Evolutionary conservation across 805 yeast species (phyloP).

Genomic region (Metschnikowia aberdeeniae): DNA sequence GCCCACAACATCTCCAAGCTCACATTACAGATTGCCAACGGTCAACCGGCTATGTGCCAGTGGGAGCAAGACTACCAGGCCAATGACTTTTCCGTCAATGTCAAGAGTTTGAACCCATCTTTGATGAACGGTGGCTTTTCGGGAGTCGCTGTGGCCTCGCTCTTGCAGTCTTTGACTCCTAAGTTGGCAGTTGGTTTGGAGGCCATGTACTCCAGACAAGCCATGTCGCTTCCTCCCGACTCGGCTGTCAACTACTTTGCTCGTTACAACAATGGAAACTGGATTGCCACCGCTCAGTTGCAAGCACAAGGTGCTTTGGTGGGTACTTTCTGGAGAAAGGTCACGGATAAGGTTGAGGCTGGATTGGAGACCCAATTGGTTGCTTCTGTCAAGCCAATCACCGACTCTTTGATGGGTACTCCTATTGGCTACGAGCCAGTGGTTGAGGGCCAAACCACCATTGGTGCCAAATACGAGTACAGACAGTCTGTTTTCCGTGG

Average conservation of each 20-base stretch:
- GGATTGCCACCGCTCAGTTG: conserved; percentile 92
- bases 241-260: conserved; percentile 86
- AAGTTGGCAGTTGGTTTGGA: conserved; percentile 86
- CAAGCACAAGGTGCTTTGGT: conserved; percentile 88
- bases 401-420: conserved; percentile 69
- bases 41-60: conserved; percentile 92
- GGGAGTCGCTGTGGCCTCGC: conserved; percentile 90
- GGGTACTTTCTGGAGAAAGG: conserved; percentile 91
- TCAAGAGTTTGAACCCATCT: conserved; percentile 89
- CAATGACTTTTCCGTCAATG: conserved; percentile 78
- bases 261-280: conserved; percentile 81
- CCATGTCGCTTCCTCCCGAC: conserved; percentile 70
- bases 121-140: conserved; percentile 68
- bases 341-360: conserved; percentile 90
- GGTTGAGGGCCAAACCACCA: conserved; percentile 85
- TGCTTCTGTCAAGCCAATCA: conserved; percentile 70
- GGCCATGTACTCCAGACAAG: conserved; percentile 79
- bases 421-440: conserved; percentile 81
- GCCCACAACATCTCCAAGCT: conserved; percentile 73
- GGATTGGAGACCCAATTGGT: conserved; percentile 84
- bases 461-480: conserved; percentile 97
- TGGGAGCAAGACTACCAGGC: conserved; percentile 95
- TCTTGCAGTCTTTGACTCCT: conserved; percentile 84
- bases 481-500: conserved; percentile 96
- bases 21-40: conserved; percentile 81